Conservation (phyloP, 176 grass and related monocot species). For the bread wheat (Triticum aestivum) region DNA sequence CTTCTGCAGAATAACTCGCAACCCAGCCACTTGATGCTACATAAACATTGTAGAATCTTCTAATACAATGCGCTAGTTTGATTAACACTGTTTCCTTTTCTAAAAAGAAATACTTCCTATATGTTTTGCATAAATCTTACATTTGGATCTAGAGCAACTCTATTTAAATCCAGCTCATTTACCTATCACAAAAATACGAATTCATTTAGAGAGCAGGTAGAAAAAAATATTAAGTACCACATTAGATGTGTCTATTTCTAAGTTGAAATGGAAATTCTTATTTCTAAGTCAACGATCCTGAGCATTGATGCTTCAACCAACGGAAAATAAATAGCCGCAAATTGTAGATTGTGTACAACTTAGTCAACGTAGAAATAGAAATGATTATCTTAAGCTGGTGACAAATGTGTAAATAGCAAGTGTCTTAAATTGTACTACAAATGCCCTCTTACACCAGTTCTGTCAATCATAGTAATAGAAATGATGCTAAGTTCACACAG, state of each 20-base stretch:
- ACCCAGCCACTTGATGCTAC: constrained; percentile 60
- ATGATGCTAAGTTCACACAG: background rate
- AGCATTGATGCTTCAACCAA: background rate
- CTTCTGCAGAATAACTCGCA: constrained; percentile 86
- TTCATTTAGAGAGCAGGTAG: constrained; percentile 15
- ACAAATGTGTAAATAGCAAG: background rate
- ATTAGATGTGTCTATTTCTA: background rate
- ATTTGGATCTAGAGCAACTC: constrained; percentile 59
- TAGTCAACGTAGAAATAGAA: background rate
- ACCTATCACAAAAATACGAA: constrained; percentile 51
- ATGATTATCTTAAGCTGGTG: background rate
- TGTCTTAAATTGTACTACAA: constrained; percentile 1
- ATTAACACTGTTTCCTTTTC: constrained; percentile 1
- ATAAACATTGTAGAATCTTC: constrained; percentile 42
- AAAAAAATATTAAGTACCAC: background rate
- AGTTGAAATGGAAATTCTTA: background rate
- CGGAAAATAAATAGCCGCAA: background rate
- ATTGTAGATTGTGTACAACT: background rate
- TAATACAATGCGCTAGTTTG: constrained; percentile 19
- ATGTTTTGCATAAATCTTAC: constrained; percentile 60
- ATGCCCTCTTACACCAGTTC: background rate
- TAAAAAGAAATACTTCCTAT: background rate
- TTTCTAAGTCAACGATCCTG: too few relatives aligned
- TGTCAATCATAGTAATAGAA: constrained; percentile 11
- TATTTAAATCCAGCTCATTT: constrained; percentile 65